A percentile compares a stretch with the other conserved stretches of the same genome.
These are phyloP conservation scores for Nicotiana obtusifolia DNA, from an alignment of 257 asterid species.

Conservation along the genomic window DNA sequence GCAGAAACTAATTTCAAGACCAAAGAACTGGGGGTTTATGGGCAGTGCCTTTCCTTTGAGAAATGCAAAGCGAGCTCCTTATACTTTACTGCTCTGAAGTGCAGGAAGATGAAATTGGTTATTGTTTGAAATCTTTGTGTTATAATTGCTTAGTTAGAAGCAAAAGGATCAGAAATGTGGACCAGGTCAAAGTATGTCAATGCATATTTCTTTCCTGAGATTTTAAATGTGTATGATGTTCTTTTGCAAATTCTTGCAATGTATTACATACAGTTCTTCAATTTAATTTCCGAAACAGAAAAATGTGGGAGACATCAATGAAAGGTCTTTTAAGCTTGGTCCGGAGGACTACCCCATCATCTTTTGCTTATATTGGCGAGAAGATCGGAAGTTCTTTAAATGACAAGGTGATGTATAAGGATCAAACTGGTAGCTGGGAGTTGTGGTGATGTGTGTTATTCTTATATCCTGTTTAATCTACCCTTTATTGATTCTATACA, in stretches of 20 bases:
- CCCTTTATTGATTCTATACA: conserved; percentile 34
- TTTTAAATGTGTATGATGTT: background rate
- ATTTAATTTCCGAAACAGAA: conserved; percentile 42
- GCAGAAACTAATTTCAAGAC: background rate
- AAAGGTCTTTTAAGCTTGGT: conserved; percentile 88
- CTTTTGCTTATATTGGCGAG: conserved; percentile 81
- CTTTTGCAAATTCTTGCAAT: background rate
- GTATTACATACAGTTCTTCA: background rate
- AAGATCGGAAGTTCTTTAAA: conserved; percentile 63
- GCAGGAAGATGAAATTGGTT: conserved; percentile 2
- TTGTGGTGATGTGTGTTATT: background rate
- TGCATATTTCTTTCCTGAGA: background rate
- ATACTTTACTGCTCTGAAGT: conserved; percentile 1
- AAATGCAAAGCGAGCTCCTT: background rate
- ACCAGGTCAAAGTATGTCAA: background rate
- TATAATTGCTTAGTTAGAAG: background rate
- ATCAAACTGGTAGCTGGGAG: background rate
- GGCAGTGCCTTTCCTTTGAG: background rate
- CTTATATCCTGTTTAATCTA: background rate
- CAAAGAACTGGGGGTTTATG: background rate
- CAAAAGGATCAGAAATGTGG: background rate
- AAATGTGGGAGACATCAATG: conserved; percentile 99
- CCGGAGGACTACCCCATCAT: conserved; percentile 81
- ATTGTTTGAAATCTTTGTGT: background rate
- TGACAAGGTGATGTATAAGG: conserved; percentile 60